Evolutionary conservation across 768 basidiomycete genomes (phyloP).

Genomic region (Naematelia encephala): DNA sequence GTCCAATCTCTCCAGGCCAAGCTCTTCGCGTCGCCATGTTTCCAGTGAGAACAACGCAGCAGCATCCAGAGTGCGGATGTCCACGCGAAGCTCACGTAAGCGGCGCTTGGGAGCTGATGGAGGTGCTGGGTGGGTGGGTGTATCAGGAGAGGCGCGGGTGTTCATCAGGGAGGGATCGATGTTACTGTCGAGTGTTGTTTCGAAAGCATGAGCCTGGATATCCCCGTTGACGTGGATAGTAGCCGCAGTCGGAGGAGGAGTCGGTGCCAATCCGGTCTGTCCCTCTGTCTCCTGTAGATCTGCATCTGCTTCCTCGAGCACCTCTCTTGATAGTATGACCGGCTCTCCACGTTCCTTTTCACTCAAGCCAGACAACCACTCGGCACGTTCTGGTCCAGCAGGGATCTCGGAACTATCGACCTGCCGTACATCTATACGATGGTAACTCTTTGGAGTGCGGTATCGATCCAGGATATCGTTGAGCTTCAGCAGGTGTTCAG

Average conservation of each 20-base stretch:
- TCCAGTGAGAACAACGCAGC: conserved; percentile 37
- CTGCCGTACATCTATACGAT: conserved; percentile 31
- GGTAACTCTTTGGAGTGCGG: conserved; percentile 34
- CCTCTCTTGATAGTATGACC: conserved; percentile 8
- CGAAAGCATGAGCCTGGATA: too few species aligned
- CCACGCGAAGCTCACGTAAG: conserved; percentile 34
- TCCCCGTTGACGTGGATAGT: not conserved
- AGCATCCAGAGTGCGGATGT: conserved; percentile 33
- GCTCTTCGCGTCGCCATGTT: conserved; percentile 30
- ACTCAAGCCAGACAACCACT: not conserved
- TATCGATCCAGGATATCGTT: conserved; percentile 33
- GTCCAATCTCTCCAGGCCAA: conserved; percentile 24
- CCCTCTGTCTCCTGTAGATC: not conserved
- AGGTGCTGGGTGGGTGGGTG: conserved; percentile 2
- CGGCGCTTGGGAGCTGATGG: conserved; percentile 24
- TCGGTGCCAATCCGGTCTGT: not conserved
- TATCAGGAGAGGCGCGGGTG: not conserved
- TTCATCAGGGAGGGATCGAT: not conserved
- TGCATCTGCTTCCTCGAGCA: not conserved
- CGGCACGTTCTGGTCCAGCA: conserved; percentile 6
- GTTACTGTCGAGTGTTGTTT: not conserved
- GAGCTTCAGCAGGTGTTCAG: conserved; percentile 31
- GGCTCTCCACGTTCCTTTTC: conserved; percentile 9
- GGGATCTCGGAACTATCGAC: conserved; percentile 35
- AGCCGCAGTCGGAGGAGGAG: not conserved